Percentiles rank a stretch among this genome's conserved stretches.
phyloP scores from a whole-genome alignment of 2,329 filamentous ascomycete species.

The Talaromyces sp. region DNA sequence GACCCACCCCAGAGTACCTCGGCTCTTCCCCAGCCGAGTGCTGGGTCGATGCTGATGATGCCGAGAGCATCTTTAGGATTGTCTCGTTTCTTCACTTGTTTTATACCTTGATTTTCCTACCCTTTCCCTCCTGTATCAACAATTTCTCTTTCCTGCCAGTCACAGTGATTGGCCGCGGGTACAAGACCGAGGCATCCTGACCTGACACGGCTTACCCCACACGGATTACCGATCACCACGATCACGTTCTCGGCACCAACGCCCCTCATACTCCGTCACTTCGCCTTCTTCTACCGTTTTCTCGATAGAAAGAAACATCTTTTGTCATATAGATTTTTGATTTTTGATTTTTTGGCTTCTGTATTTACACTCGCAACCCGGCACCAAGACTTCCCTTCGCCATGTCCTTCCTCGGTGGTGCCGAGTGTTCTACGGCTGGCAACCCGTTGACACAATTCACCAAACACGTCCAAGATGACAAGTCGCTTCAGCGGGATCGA shows the following conservation, averaged over 20 bases:
- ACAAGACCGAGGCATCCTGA: not conserved
- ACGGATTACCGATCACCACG: not conserved
- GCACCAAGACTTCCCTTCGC: not conserved
- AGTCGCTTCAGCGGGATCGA: constrained; percentile 86
- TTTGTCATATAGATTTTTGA: not conserved
- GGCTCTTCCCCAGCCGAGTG: not conserved
- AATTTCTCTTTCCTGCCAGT: not conserved
- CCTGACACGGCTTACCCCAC: not conserved
- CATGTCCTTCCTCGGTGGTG: constrained; percentile 95
- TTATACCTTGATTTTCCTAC: not conserved
- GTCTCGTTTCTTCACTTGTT: not conserved
- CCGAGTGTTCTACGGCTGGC: constrained; percentile 92
- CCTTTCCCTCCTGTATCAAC: not conserved
- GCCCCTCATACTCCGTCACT: not conserved
- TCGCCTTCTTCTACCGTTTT: not conserved
- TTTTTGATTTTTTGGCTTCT: not conserved
- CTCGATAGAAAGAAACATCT: not conserved
- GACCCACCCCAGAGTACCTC: not conserved
- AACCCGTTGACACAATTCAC: constrained; percentile 97
- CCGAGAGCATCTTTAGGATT: not conserved
- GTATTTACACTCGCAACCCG: not conserved
- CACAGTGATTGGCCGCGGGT: not conserved
- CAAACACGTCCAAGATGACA: constrained; percentile 95
- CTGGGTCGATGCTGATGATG: not conserved
- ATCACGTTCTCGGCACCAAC: not conserved